Percentiles rank a stretch among this genome's conserved stretches.
These are phyloP conservation scores for Aspergillus biplanus DNA, from an alignment of 495 filamentous ascomycete species.

Conservation along the genomic window DNA sequence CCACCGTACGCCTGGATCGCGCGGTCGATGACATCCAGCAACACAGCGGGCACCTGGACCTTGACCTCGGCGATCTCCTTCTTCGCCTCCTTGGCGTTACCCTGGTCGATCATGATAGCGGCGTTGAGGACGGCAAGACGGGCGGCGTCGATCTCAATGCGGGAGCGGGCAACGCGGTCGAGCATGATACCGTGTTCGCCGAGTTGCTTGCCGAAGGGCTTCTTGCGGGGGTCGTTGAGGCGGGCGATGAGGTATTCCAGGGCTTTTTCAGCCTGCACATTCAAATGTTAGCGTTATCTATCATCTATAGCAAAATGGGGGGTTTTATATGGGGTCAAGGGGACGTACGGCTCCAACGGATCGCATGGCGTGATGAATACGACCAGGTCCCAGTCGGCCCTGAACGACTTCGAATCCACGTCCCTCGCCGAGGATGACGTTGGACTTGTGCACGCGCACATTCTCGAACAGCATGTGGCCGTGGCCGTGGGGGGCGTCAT, in stretches of 20 bases:
- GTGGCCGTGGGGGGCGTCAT: conserved; percentile 93
- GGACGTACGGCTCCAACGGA: conserved; percentile 68
- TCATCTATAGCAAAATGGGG: no score
- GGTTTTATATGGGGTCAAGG: no score
- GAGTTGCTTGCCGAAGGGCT: conserved; percentile 79
- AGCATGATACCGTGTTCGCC: conserved; percentile 86
- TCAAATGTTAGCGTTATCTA: no score
- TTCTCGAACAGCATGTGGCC: conserved; percentile 85
- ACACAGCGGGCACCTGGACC: conserved; percentile 77
- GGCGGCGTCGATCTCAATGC: conserved; percentile 88
- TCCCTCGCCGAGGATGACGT: conserved; percentile 85
- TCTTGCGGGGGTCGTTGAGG: conserved; percentile 85
- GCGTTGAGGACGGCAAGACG: conserved; percentile 87
- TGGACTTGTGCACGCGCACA: conserved; percentile 75
- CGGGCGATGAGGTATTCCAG: conserved; percentile 88
- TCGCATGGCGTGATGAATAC: conserved; percentile 95
- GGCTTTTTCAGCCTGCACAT: conserved; percentile 62
- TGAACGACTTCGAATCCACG: conserved; percentile 96
- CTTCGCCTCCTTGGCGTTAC: conserved; percentile 78
- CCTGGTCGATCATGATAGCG: conserved; percentile 84
- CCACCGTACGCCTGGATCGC: conserved; percentile 86
- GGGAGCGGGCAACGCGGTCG: conserved; percentile 89
- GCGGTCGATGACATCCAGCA: conserved; percentile 80
- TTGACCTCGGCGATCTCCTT: conserved; percentile 89
- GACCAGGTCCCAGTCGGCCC: conserved; percentile 85